A percentile compares a stretch with the other conserved stretches of the same genome.
These are phyloP conservation scores for Waltiozyma sp. DNA, from an alignment of 1,139 yeast genomes.

Conservation along the genomic window DNA sequence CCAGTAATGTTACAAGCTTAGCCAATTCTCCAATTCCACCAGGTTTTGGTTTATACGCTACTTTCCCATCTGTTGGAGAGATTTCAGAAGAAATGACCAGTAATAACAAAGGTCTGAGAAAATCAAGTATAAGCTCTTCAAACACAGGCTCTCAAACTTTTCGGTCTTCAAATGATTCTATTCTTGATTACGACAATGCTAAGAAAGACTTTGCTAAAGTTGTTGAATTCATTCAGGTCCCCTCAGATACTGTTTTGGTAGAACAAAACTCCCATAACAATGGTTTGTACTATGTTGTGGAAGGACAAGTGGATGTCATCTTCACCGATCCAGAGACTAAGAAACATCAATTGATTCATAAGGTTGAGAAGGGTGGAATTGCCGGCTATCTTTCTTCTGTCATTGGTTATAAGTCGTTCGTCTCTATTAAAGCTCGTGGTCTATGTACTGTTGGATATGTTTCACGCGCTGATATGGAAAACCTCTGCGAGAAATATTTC, in stretches of 20 bases:
- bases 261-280: slow-evolving; percentile 55
- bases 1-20: slow-evolving; percentile 7
- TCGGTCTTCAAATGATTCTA: slow-evolving; percentile 1
- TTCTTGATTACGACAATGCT: slow-evolving; percentile 35
- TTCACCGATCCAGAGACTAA: slow-evolving; percentile 21
- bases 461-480: slow-evolving; percentile 50
- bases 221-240: slow-evolving; percentile 44
- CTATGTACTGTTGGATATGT: slow-evolving; percentile 64
- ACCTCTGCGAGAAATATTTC: slow-evolving; percentile 65
- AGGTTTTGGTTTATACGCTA: slow-evolving; percentile 11
- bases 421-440: slow-evolving; percentile 42
- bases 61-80: slow-evolving; percentile 2
- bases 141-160: slow-evolving; percentile 6
- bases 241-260: slow-evolving; percentile 46
- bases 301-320: slow-evolving; percentile 61
- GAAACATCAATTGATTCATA: slow-evolving; percentile 36
- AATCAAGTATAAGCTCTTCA: slow-evolving; percentile 8
- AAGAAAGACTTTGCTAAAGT: slow-evolving; percentile 56
- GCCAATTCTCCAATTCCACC: slow-evolving; percentile 15
- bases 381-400: slow-evolving; percentile 82
- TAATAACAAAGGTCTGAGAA: slow-evolving; percentile 3
- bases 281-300: slow-evolving; percentile 72
- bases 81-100: not conserved
- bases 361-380: slow-evolving; percentile 66
- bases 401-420: slow-evolving; percentile 72